A percentile compares a stretch with the other conserved stretches of the same genome.
Conservation (phyloP, 768 basidiomycete species). For the Astraeus odoratus region DNA sequence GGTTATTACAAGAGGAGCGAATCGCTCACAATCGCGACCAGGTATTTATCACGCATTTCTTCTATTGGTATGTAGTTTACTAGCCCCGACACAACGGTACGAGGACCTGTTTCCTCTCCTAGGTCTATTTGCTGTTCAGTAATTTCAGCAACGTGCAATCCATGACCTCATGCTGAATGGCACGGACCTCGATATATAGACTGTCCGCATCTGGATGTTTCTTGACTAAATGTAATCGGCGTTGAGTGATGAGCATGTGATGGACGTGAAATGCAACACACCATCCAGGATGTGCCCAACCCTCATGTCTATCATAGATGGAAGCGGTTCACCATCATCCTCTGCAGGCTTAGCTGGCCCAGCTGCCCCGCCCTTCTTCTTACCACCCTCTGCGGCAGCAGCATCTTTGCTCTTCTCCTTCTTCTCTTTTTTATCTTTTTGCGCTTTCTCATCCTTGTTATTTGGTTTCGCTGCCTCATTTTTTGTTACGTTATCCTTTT, state of each 20-base stretch:
- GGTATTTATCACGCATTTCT: conserved; percentile 76
- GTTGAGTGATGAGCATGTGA: neutral
- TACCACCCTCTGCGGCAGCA: conserved; percentile 18
- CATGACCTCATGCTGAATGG: neutral
- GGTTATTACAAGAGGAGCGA: neutral
- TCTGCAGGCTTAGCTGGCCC: conserved; percentile 32
- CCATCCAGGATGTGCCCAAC: conserved; percentile 91
- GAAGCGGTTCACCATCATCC: conserved; percentile 77
- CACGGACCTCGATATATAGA: conserved; percentile 83
- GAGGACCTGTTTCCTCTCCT: conserved; percentile 89
- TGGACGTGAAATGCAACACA: conserved; percentile 30
- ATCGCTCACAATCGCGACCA: conserved; percentile 70
- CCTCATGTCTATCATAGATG: conserved; percentile 95
- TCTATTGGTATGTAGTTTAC: conserved; percentile 97
- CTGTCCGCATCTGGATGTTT: conserved; percentile 97
- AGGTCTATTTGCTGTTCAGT: conserved; percentile 81
- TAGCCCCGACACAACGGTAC: conserved; percentile 94
- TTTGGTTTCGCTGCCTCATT: conserved; percentile 6
- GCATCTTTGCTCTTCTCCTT: conserved; percentile 29
- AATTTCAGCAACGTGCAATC: conserved; percentile 5
- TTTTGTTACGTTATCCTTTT: conserved; percentile 36
- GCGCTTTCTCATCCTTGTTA: conserved; percentile 25
- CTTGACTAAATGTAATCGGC: conserved; percentile 54
- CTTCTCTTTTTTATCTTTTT: conserved; percentile 53
- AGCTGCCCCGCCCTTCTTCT: conserved; percentile 14